Conservation (phyloP, 2,329 filamentous ascomycete genomes). For the Graphilbum fragrans region DNA sequence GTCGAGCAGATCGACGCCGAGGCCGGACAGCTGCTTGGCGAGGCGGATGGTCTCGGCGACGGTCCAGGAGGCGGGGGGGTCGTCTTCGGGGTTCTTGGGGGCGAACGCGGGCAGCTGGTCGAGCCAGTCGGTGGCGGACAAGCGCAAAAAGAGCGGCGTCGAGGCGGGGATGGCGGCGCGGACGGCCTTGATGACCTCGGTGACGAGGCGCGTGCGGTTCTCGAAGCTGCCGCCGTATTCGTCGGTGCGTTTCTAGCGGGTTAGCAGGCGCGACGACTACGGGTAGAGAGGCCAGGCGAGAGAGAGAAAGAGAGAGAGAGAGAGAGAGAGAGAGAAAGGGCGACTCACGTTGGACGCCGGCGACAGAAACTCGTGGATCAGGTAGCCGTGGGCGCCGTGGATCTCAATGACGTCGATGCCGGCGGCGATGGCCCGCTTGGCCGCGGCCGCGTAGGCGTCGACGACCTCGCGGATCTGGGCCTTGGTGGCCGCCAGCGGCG, state of each 20-base stretch:
- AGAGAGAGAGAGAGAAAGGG: neutral
- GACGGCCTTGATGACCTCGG: slow-evolving; percentile 39
- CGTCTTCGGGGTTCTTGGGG: too few relatives aligned
- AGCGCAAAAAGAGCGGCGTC: slow-evolving; percentile 45
- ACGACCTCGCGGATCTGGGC: slow-evolving; percentile 57
- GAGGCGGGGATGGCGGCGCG: slow-evolving; percentile 37
- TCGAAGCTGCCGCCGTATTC: slow-evolving; percentile 53
- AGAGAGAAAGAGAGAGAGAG: slow-evolving; percentile 1
- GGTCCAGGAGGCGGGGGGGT: slow-evolving; percentile 46
- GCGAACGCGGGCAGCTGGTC: slow-evolving; percentile 19
- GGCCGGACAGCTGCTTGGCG: slow-evolving; percentile 55
- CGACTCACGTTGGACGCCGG: slow-evolving; percentile 38
- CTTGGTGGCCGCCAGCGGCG: slow-evolving; percentile 55
- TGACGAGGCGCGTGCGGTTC: slow-evolving; percentile 50
- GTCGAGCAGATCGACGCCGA: slow-evolving; percentile 74
- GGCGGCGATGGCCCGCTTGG: slow-evolving; percentile 48
- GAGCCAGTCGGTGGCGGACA: slow-evolving; percentile 54
- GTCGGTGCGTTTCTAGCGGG: slow-evolving; percentile 40
- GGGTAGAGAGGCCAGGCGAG: neutral
- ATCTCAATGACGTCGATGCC: slow-evolving; percentile 69
- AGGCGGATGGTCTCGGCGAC: slow-evolving; percentile 55
- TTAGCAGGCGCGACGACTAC: neutral
- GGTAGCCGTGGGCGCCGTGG: slow-evolving; percentile 53
- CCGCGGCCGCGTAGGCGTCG: slow-evolving; percentile 44
- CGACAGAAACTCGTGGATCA: slow-evolving; percentile 53